These are phyloP conservation scores for Pezicula neosporulosa DNA, from an alignment of 2,329 filamentous ascomycete species.

Conservation along the genomic window DNA sequence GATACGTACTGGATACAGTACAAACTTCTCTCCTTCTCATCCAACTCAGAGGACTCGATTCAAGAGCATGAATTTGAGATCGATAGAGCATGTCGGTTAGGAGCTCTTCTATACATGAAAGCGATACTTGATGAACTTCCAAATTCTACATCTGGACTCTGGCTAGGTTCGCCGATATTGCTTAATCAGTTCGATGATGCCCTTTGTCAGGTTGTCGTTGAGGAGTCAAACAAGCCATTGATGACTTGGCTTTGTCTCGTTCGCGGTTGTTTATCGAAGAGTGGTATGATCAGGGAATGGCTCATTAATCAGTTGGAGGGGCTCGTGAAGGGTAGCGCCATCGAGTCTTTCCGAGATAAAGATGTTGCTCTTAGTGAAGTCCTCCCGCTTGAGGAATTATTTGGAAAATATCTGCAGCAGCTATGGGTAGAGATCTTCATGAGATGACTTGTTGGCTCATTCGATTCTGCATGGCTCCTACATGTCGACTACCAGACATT, in stretches of 20 bases:
- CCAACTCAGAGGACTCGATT: background rate
- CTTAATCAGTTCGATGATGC: slow-evolving; percentile 11
- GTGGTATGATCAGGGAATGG: background rate
- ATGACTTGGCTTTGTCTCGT: slow-evolving; percentile 11
- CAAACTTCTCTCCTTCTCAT: slow-evolving; percentile 12
- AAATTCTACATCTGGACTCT: no score
- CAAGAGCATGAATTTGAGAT: background rate
- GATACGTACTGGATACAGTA: slow-evolving; percentile 18
- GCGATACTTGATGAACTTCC: slow-evolving; percentile 16
- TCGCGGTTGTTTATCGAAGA: slow-evolving; percentile 6
- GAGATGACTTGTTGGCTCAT: background rate
- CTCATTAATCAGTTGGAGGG: slow-evolving; percentile 2
- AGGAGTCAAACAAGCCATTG: slow-evolving; percentile 1
- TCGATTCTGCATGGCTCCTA: background rate
- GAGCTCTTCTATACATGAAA: slow-evolving; percentile 16
- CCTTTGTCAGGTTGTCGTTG: slow-evolving; percentile 3
- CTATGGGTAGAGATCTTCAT: slow-evolving; percentile 4
- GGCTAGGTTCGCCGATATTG: slow-evolving; percentile 5
- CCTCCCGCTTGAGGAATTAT: slow-evolving; percentile 5
- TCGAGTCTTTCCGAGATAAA: slow-evolving; percentile 1
- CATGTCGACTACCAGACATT: no score
- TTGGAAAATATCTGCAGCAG: slow-evolving; percentile 3
- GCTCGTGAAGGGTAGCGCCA: background rate
- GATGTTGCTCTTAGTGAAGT: slow-evolving; percentile 2
- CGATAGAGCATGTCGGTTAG: slow-evolving; percentile 14